Conservation (phyloP, 2,329 filamentous ascomycete species). For the Phialophora chinensis region DNA sequence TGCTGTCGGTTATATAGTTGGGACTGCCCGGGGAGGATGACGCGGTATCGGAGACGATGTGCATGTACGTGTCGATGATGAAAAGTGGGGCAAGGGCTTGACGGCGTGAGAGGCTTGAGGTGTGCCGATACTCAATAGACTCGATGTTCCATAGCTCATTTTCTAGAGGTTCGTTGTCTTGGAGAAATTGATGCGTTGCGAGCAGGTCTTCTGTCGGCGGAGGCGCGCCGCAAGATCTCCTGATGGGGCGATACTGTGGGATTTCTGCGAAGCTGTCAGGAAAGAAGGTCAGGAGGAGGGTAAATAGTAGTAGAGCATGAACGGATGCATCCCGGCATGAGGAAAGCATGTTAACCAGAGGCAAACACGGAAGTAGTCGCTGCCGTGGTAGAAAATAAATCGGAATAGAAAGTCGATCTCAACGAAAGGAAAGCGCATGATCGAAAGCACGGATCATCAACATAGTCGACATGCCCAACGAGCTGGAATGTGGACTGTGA, state of each 20-base stretch:
- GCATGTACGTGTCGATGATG: constrained; percentile 48
- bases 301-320: not conserved
- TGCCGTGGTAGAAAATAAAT: not conserved
- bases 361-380: not conserved
- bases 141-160: constrained; percentile 35
- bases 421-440: not conserved
- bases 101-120: constrained; percentile 10
- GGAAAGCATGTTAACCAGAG: not conserved
- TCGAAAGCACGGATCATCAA: constrained; percentile 18
- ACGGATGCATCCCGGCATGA: not conserved
- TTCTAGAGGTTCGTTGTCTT: constrained; percentile 28
- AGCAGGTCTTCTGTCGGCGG: constrained; percentile 29
- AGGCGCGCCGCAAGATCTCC: constrained; percentile 28
- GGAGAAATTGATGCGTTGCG: constrained; percentile 30
- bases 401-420: not conserved
- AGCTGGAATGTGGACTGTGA: constrained; percentile 14
- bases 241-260: constrained; percentile 28
- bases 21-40: constrained; percentile 11
- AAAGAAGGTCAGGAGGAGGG: constrained; percentile 17
- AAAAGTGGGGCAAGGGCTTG: constrained; percentile 23
- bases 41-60: constrained; percentile 48
- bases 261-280: constrained; percentile 19
- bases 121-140: constrained; percentile 20
- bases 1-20: constrained; percentile 34
- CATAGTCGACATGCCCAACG: not conserved